Percentiles rank a stretch among this genome's conserved stretches.
Conservation (phyloP, 192 early-diverging fungal species). For the Coemansia sp. region DNA sequence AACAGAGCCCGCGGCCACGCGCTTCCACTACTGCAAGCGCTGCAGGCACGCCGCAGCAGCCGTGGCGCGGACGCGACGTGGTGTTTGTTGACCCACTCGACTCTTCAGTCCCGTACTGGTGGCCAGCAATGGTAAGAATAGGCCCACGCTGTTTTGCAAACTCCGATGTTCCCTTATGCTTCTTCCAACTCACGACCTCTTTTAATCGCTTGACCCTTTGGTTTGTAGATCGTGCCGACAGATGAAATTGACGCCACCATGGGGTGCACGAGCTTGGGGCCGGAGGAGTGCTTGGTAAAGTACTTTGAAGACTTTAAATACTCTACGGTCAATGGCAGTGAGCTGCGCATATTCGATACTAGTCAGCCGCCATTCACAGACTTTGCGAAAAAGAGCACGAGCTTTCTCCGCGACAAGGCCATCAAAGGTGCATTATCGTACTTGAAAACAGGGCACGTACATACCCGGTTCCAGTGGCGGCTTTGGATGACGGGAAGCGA, state of each 20-base stretch:
- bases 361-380: constrained; percentile 45
- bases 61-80: constrained; percentile 56
- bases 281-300: constrained; percentile 54
- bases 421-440: constrained; percentile 44
- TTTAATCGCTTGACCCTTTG: neutral
- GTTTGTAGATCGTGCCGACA: constrained; percentile 53
- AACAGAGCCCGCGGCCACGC: constrained; percentile 7
- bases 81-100: constrained; percentile 73
- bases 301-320: constrained; percentile 60
- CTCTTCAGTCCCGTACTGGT: constrained; percentile 61
- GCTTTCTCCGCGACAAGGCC: constrained; percentile 43
- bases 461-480: constrained; percentile 48
- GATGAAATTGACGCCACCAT: constrained; percentile 57
- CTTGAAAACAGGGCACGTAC: constrained; percentile 42
- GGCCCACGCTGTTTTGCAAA: neutral
- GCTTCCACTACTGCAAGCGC: neutral
- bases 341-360: constrained; percentile 43
- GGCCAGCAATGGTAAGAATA: constrained; percentile 62
- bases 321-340: constrained; percentile 48
- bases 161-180: neutral
- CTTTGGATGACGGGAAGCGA: constrained; percentile 51
- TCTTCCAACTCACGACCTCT: neutral
- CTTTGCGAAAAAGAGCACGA: constrained; percentile 39
- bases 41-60: constrained; percentile 8
- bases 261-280: constrained; percentile 40